These are phyloP conservation scores for Kuraishia cidri DNA, from an alignment of 805 yeast genomes.

Conservation along the genomic window DNA sequence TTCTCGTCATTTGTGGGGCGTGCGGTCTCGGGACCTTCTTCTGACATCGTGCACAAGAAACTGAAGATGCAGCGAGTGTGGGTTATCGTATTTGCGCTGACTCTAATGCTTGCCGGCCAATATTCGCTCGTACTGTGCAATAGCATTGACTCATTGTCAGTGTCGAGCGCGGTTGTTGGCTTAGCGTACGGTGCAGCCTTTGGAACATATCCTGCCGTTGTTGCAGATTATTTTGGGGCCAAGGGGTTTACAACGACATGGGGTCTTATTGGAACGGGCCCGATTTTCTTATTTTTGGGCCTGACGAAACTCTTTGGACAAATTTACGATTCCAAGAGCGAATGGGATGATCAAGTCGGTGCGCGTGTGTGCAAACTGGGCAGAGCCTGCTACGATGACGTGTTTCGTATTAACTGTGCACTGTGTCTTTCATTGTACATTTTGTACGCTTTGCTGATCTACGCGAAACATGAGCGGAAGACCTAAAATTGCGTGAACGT, in stretches of 20 bases:
- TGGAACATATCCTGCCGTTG: conserved; percentile 69
- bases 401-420: conserved; percentile 29
- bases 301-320: conserved; percentile 49
- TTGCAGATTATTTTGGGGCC: conserved; percentile 68
- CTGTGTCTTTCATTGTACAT: conserved; percentile 22
- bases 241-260: conserved; percentile 63
- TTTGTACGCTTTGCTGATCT: too few relatives aligned
- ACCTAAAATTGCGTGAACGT: too few relatives aligned
- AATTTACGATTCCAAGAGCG: conserved; percentile 37
- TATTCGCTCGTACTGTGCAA: conserved; percentile 23
- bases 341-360: conserved; percentile 28
- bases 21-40: conserved; percentile 52
- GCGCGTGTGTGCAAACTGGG: conserved; percentile 32
- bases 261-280: conserved; percentile 72
- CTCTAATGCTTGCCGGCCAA: conserved; percentile 26
- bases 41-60: conserved; percentile 48
- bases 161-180: conserved; percentile 51
- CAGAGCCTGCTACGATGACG: conserved; percentile 36
- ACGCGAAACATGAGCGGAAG: too few relatives aligned
- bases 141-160: conserved; percentile 30
- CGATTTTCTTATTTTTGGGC: conserved; percentile 41
- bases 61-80: conserved; percentile 53
- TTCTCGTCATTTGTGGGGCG: conserved; percentile 60
- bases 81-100: conserved; percentile 41
- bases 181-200: conserved; percentile 61